Evolutionary conservation across 2,329 filamentous ascomycete genomes (phyloP).

Genomic region (Ophiostoma populinum): DNA sequence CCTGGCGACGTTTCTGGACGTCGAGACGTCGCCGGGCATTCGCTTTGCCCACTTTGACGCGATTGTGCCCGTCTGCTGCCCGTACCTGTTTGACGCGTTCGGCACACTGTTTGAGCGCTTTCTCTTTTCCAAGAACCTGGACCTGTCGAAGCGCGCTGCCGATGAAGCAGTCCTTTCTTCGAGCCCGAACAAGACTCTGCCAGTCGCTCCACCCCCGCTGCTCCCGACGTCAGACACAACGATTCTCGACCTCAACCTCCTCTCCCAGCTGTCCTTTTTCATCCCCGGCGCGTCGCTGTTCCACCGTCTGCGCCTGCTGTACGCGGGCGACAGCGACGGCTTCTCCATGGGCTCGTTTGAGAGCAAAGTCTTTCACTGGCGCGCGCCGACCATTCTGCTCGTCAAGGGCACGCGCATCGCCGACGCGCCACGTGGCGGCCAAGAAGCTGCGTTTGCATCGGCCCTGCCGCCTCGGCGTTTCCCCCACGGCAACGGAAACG

Average conservation of each 20-base stretch:
- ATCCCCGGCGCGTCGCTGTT: constrained; percentile 48
- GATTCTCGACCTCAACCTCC: constrained; percentile 44
- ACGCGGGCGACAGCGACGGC: constrained; percentile 52
- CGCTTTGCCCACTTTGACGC: constrained; percentile 42
- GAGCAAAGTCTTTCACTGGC: constrained; percentile 60
- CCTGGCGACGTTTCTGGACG: constrained; percentile 46
- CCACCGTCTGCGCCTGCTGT: constrained; percentile 45
- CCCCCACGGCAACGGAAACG: constrained; percentile 22
- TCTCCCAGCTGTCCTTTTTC: constrained; percentile 60
- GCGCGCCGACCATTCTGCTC: constrained; percentile 54
- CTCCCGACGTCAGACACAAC: constrained; percentile 31
- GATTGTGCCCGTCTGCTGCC: constrained; percentile 41
- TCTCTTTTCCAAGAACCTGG: constrained; percentile 54
- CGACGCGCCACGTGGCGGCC: constrained; percentile 28
- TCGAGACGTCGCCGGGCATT: constrained; percentile 46
- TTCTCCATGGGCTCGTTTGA: constrained; percentile 68
- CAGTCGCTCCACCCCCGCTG: constrained; percentile 22
- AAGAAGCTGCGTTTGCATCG: constrained; percentile 39
- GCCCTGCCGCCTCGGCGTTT: constrained; percentile 47
- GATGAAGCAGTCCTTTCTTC: too few relatives aligned
- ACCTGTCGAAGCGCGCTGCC: constrained; percentile 46
- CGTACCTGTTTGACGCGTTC: constrained; percentile 50
- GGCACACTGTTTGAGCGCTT: constrained; percentile 58
- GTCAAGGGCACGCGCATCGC: constrained; percentile 47
- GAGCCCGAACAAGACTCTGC: too few relatives aligned